A percentile compares a stretch with the other conserved stretches of the same genome.
Evolutionary conservation across 148 eudicot species (phyloP).

Genomic region (Spergularia bocconei): DNA sequence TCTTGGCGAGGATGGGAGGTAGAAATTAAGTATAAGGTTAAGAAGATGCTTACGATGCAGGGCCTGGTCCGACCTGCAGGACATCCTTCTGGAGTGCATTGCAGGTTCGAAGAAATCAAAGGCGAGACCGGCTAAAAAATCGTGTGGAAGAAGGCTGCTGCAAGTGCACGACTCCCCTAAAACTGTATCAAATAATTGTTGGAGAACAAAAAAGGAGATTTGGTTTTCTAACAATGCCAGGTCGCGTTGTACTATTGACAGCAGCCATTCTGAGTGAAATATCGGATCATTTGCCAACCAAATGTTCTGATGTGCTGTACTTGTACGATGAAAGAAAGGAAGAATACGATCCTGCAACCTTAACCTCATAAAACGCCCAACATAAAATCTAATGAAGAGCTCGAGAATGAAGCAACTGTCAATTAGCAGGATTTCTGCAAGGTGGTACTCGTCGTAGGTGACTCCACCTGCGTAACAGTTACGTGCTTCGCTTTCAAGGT

Average conservation of each 20-base stretch:
- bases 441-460: constrained; percentile 1
- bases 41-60: constrained; percentile 15
- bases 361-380: not conserved
- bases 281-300: constrained; percentile 15
- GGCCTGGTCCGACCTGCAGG: not conserved
- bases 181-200: not conserved
- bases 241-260: not conserved
- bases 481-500: constrained; percentile 11
- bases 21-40: constrained; percentile 14
- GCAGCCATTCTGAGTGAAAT: constrained; percentile 11
- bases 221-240: constrained; percentile 14
- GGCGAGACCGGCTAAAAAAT: constrained; percentile 13
- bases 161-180: constrained; percentile 3
- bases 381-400: constrained; percentile 12
- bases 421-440: not conserved
- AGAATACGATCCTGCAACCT: constrained; percentile 1
- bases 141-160: not conserved
- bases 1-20: constrained; percentile 15
- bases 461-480: constrained; percentile 14
- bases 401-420: constrained; percentile 17
- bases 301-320: not conserved
- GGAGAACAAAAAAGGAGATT: constrained; percentile 14
- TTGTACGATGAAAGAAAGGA: not conserved
- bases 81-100: constrained; percentile 18
- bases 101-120: constrained; percentile 18